Percentiles rank a stretch among this genome's conserved stretches.
Evolutionary conservation across 2,329 filamentous ascomycete species (phyloP).

Genomic region (Huntiella moniliformis): DNA sequence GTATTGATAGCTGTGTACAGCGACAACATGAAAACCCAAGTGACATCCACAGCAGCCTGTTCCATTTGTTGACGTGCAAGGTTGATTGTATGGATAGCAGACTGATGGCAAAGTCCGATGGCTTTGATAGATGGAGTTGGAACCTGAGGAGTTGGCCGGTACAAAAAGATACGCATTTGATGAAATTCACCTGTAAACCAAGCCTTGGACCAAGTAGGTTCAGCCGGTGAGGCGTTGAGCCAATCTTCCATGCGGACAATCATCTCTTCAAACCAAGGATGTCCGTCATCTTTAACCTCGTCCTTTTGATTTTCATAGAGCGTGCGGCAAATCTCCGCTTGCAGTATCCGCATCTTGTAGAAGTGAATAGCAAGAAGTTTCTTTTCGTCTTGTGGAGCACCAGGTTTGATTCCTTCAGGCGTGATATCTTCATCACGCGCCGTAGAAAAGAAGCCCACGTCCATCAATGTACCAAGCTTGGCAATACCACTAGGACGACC

Average conservation of each 20-base stretch:
- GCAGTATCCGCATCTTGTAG: conserved; percentile 73
- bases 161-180: conserved; percentile 74
- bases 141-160: conserved; percentile 80
- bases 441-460: conserved; percentile 68
- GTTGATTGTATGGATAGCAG: conserved; percentile 62
- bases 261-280: conserved; percentile 78
- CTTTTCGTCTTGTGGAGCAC: conserved; percentile 50
- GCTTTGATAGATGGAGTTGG: conserved; percentile 66
- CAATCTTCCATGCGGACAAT: conserved; percentile 60
- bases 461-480: conserved; percentile 61
- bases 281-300: conserved; percentile 57
- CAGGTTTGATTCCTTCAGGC: conserved; percentile 51
- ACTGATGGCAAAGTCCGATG: conserved; percentile 66
- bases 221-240: conserved; percentile 57
- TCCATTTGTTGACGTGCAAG: conserved; percentile 66
- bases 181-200: conserved; percentile 40
- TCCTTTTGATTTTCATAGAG: conserved; percentile 70
- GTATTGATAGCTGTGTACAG: conserved; percentile 87
- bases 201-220: conserved; percentile 51
- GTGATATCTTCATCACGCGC: conserved; percentile 75
- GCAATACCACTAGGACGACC: conserved; percentile 76
- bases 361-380: conserved; percentile 87
- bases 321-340: conserved; percentile 70
- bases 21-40: conserved; percentile 80
- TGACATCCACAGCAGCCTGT: conserved; percentile 59